Evolutionary conservation across 1,284 basidiomycete species (phyloP), one percentile per base, ranked within the genome.

Genomic region (Entoloma clypeatum): DNA sequence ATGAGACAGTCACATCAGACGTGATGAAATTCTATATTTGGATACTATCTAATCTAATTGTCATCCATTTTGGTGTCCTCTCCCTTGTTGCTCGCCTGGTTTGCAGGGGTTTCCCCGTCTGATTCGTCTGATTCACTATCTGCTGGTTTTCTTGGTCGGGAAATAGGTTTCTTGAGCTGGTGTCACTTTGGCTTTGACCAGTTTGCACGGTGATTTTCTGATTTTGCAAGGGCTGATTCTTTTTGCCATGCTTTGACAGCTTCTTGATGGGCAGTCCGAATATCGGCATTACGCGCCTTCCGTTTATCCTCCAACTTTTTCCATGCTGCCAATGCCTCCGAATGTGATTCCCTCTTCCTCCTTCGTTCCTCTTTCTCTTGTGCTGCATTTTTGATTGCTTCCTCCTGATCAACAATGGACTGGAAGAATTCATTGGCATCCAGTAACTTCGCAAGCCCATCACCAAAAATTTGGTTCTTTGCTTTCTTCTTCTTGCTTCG

Each of bases 391-490:
- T 43, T 39, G 18, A 32, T 31, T 21, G 41, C 26, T 16, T 50
- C 36, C 17, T 48, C 44, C 11, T 40, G 39, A 40, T 47, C 43
- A 3, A 31, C 41, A 24, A 43, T 29, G 5, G 22, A 21, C 33
- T 47, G 26, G 30, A 30, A 43, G 25, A 55, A 51, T 7, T 44
- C 39, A 33, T 53, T 41, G 6, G 35, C 37, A 19, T 41, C 41
- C 32, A 53, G 34, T 5, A 51, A 37, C 26, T 37, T 39, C n/a
- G 51, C 47, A 29, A 48, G 30, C n/a, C 53, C 52, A 50, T 55
- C 48, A 16, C 41, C 39, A 36, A 48, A 29, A 13, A 53, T 33
- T 26, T n/a, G n/a, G n/a, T 39, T 41, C 9, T 36, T 25, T 19
- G 28, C 30, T 19, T 38, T 41, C 23, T 39, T n/a, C n/a, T n/a